These are phyloP conservation scores for Vigna trinervia DNA, from an alignment of 306 rosid genomes.

Conservation along the genomic window DNA sequence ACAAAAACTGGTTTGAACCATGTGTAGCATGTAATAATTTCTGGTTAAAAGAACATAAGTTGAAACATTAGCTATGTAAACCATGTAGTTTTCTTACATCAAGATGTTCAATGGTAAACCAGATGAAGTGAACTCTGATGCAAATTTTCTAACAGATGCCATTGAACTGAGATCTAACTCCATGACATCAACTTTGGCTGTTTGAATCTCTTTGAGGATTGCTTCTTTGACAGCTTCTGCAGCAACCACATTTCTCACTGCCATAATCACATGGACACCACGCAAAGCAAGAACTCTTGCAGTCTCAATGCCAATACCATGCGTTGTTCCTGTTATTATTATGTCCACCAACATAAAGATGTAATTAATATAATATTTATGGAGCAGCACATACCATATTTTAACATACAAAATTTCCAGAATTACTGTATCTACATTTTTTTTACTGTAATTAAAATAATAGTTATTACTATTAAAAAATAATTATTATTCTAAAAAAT, in stretches of 20 bases:
- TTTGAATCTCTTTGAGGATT: slow-evolving; percentile 68
- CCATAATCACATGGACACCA: slow-evolving; percentile 88
- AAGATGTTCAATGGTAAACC: slow-evolving; percentile 75
- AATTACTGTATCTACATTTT: too few species aligned
- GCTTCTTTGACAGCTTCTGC: slow-evolving; percentile 58
- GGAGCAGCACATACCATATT: too few species aligned
- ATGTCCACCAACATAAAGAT: slow-evolving; percentile 30
- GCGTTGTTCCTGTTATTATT: slow-evolving; percentile 68
- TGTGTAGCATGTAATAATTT: too few species aligned
- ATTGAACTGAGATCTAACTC: slow-evolving; percentile 83
- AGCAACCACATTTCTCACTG: slow-evolving; percentile 67
- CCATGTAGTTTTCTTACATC: slow-evolving; percentile 60
- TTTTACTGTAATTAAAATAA: too few species aligned
- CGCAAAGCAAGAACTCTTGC: slow-evolving; percentile 84
- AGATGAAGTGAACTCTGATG: slow-evolving; percentile 59
- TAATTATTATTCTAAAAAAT: too few species aligned
- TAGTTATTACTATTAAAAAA: too few species aligned
- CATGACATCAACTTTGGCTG: slow-evolving; percentile 76
- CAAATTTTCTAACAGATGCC: slow-evolving; percentile 74
- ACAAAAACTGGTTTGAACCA: too few species aligned
- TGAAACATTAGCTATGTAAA: background rate
- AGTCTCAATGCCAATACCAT: slow-evolving; percentile 88
- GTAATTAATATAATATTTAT: too few species aligned
- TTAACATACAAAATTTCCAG: too few species aligned
- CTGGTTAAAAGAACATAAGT: background rate